Evolutionary conservation across 2,329 filamentous ascomycete species (phyloP).

Genomic region (Aspergillus uvarum): DNA sequence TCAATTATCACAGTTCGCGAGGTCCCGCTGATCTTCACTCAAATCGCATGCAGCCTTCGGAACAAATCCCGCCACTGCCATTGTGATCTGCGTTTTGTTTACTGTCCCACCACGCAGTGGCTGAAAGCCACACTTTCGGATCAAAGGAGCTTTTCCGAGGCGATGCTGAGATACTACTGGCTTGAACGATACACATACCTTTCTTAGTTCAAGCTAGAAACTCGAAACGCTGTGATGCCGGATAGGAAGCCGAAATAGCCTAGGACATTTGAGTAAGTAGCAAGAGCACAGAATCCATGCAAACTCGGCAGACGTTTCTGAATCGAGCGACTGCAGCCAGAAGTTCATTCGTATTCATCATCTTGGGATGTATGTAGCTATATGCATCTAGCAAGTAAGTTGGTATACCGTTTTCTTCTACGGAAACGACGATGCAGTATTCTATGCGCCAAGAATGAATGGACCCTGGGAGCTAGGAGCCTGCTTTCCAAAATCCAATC

Average conservation of each 20-base stretch:
- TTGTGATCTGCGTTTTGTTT: conserved; percentile 14
- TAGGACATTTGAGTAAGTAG: no score
- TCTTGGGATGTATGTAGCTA: neutral
- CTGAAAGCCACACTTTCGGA: neutral
- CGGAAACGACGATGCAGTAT: neutral
- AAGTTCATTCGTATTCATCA: no score
- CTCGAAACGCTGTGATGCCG: no score
- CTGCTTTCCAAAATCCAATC: neutral
- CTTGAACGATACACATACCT: neutral
- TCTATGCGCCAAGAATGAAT: neutral
- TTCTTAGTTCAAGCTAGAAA: no score
- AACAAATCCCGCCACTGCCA: conserved; percentile 4
- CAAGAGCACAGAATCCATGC: no score
- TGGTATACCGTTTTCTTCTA: neutral
- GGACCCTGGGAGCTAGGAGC: neutral
- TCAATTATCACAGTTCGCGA: neutral
- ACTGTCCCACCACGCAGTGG: neutral
- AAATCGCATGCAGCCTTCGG: conserved; percentile 2
- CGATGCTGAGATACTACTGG: neutral
- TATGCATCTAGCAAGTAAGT: neutral
- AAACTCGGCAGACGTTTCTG: no score
- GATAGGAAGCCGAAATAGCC: no score
- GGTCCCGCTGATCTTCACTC: conserved; percentile 1
- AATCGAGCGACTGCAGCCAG: no score
- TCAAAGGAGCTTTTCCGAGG: neutral